Evolutionary conservation across 106 monocot genomes (phyloP).

Genomic region (Iris macrosiphon): DNA sequence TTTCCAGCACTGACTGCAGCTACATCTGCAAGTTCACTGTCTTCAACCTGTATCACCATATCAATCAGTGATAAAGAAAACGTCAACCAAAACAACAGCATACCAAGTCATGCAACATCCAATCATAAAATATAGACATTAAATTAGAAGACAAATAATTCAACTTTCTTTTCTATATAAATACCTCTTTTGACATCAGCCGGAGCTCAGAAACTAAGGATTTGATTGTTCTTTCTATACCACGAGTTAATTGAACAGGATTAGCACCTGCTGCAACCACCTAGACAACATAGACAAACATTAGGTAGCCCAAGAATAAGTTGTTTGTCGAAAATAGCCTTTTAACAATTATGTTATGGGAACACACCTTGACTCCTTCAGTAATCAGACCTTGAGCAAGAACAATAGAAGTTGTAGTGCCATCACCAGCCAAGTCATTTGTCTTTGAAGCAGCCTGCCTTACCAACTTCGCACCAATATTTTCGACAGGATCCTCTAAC

Average conservation of each 20-base stretch:
- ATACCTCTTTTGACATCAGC: conserved; percentile 51
- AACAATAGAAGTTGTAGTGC: conserved; percentile 54
- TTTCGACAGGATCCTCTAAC: conserved; percentile 58
- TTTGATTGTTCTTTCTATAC: conserved; percentile 60
- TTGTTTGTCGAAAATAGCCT: no score
- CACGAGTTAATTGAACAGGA: conserved; percentile 59
- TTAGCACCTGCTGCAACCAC: conserved; percentile 11
- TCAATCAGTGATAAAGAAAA: background rate
- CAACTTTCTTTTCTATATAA: no score
- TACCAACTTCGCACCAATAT: conserved; percentile 62
- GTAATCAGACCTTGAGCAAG: conserved; percentile 58
- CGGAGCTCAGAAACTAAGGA: conserved; percentile 43
- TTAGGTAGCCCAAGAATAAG: no score
- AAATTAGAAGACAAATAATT: no score
- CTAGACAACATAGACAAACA: no score
- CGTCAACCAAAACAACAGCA: no score
- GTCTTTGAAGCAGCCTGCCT: conserved; percentile 63
- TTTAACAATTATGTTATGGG: no score
- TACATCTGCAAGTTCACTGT: conserved; percentile 94
- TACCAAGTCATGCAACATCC: no score
- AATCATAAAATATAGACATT: no score
- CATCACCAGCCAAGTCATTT: conserved; percentile 63
- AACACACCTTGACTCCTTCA: conserved; percentile 49
- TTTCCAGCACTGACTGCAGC: conserved; percentile 98
- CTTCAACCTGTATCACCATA: conserved; percentile 60